These are phyloP conservation scores for Trichophaea hybrida DNA, from an alignment of 2,329 filamentous ascomycete genomes.

Conservation along the genomic window DNA sequence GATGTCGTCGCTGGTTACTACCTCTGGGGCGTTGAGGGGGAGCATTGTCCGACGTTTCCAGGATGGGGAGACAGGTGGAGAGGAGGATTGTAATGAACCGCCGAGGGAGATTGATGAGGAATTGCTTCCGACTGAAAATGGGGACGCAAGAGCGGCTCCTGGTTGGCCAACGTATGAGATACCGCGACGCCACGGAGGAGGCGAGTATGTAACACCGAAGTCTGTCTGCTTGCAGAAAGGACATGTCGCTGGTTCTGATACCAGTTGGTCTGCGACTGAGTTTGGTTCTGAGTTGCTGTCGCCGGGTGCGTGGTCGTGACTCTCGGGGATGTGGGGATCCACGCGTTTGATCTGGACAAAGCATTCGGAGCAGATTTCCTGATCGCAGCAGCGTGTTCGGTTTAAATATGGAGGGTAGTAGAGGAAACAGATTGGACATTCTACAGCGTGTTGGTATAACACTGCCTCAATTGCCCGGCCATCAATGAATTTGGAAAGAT, in stretches of 20 bases:
- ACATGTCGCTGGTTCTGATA: constrained; percentile 82
- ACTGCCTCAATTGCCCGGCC: constrained; percentile 88
- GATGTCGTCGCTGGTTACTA: constrained; percentile 83
- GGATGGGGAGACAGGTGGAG: constrained; percentile 21
- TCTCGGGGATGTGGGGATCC: constrained; percentile 78
- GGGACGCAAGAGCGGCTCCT: constrained; percentile 69
- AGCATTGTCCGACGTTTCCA: constrained; percentile 52
- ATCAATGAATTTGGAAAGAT: constrained; percentile 51
- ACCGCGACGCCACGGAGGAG: constrained; percentile 76
- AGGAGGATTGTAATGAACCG: constrained; percentile 30
- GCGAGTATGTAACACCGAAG: constrained; percentile 88
- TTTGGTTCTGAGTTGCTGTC: constrained; percentile 8
- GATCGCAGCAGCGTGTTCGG: constrained; percentile 85
- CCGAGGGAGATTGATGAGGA: constrained; percentile 32
- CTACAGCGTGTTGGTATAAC: constrained; percentile 75
- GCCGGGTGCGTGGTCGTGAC: constrained; percentile 31
- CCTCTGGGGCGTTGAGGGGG: constrained; percentile 67
- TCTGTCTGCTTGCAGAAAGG: constrained; percentile 92
- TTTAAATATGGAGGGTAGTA: constrained; percentile 93
- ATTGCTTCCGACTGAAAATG: constrained; percentile 38
- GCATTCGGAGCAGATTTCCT: constrained; percentile 93
- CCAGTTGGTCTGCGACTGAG: constrained; percentile 45
- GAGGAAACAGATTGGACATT: constrained; percentile 93
- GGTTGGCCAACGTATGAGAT: constrained; percentile 50
- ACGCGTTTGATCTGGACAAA: constrained; percentile 97